Evolutionary conservation across 2,329 filamentous ascomycete species (phyloP), one percentile per base, ranked within the genome.

Genomic region (Zasmidium angulare): DNA sequence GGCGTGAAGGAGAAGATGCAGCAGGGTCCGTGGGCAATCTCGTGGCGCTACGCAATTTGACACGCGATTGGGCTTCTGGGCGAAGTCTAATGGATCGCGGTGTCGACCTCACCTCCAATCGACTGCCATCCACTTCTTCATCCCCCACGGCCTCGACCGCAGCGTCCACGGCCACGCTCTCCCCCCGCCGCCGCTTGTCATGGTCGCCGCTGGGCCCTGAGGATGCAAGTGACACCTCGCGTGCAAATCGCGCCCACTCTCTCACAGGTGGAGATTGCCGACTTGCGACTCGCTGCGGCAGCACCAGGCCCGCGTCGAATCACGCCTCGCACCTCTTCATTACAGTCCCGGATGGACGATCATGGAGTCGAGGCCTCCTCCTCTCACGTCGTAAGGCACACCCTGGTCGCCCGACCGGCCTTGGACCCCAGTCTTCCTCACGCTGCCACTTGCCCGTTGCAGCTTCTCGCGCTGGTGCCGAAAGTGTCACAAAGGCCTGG

Each of bases 401-500:
- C 46, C 46, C 47, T 48, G 52, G 20, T 21, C 17, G 17, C 6
- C 43, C 43, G 43, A 17, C 43, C 10, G 36, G 10, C 36, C 36
- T 40, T n/a, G 36, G 36, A 46, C 17, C 43, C 17, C 43, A 46
- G 43, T 21, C 17, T 4, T 4, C 17, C 14, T 6, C 6, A 46
- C 17, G 4, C 20, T 4, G 17, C 19, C 46, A 20, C 19, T 22
- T 23, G 11, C 46, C 46, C 46, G 12, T 22, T 20, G 17, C 14
- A 20, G 19, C 46, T 48, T 21, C 11, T 20, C 12, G 10, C 54
- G 50, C 49, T 63, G 63, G 55, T 55, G 57, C 60, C 60, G 63
- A 61, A 58, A 53, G 63, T 61, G 52, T 53, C 54, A 63, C 60
- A 63, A 52, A 57, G 63, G n/a, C n/a, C n/a, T 61, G 63, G 59